Evolutionary conservation across 495 filamentous ascomycete species (phyloP).

Genomic region (Oidiodendron maius): DNA sequence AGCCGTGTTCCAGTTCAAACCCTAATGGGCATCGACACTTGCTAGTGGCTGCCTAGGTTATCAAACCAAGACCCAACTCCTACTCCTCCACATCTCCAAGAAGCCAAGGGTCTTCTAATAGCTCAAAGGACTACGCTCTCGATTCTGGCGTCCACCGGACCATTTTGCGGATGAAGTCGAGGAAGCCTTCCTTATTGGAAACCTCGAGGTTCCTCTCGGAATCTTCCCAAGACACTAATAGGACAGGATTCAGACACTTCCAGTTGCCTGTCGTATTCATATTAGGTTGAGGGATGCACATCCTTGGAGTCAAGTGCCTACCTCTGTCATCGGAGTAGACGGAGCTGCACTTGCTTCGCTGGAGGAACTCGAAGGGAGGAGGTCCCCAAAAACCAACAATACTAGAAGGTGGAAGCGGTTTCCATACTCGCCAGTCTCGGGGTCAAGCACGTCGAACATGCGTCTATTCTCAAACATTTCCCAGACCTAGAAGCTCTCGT

Average conservation of each 20-base stretch:
- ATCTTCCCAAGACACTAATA: slow-evolving; percentile 11
- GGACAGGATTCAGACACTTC: slow-evolving; percentile 14
- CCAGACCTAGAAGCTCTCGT: slow-evolving; percentile 25
- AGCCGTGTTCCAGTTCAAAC: background rate
- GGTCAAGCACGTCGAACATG: slow-evolving; percentile 15
- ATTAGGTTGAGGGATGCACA: slow-evolving; percentile 9
- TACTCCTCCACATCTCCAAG: slow-evolving; percentile 2
- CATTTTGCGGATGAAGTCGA: slow-evolving; percentile 39
- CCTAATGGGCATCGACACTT: background rate
- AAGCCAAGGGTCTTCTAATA: slow-evolving; percentile 37
- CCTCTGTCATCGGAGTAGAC: slow-evolving; percentile 17
- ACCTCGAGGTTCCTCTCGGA: slow-evolving; percentile 20
- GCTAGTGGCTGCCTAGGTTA: slow-evolving; percentile 1
- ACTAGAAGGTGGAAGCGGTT: slow-evolving; percentile 26
- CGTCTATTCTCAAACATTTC: slow-evolving; percentile 25
- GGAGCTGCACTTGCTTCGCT: slow-evolving; percentile 10
- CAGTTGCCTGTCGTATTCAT: slow-evolving; percentile 14
- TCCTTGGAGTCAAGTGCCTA: slow-evolving; percentile 13
- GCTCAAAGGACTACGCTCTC: slow-evolving; percentile 34
- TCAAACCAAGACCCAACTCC: slow-evolving; percentile 3
- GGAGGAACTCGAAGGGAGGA: slow-evolving; percentile 15
- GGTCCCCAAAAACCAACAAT: slow-evolving; percentile 29
- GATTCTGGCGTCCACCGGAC: slow-evolving; percentile 43
- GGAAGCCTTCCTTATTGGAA: slow-evolving; percentile 33
- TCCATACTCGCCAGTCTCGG: slow-evolving; percentile 18